A percentile compares a stretch with the other conserved stretches of the same genome.
These are phyloP conservation scores for Coriaria nepalensis DNA, from an alignment of 306 rosid genomes.

Conservation along the genomic window DNA sequence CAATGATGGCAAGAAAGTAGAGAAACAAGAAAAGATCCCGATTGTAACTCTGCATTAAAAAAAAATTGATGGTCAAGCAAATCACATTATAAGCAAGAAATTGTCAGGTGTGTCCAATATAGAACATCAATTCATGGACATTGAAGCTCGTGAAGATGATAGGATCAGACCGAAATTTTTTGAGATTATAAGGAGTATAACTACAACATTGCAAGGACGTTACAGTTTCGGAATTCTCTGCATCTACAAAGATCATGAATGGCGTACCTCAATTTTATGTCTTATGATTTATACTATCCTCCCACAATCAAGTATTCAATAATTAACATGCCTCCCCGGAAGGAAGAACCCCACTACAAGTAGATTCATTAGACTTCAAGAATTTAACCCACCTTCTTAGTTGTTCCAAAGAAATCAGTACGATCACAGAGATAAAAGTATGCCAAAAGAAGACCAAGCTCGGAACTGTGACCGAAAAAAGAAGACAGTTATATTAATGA, in stretches of 20 bases:
- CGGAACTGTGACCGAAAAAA: constrained; percentile 40
- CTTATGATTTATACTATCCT: too few relatives aligned
- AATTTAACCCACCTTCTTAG: constrained; percentile 42
- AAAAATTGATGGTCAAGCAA: constrained; percentile 15
- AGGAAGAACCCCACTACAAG: background rate
- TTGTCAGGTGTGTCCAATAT: too few relatives aligned
- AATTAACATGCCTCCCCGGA: background rate
- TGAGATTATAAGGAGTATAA: too few relatives aligned
- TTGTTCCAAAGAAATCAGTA: constrained; percentile 61
- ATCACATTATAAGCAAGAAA: constrained; percentile 5
- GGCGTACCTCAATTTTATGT: too few relatives aligned
- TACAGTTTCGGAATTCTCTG: too few relatives aligned
- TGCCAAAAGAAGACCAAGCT: constrained; percentile 60
- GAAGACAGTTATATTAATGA: constrained; percentile 4
- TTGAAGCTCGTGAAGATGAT: too few relatives aligned
- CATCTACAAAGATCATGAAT: too few relatives aligned
- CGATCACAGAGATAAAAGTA: constrained; percentile 83
- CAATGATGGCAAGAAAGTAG: constrained; percentile 77
- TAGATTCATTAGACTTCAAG: background rate
- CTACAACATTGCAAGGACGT: too few relatives aligned
- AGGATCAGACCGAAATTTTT: too few relatives aligned
- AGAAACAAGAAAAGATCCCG: constrained; percentile 86
- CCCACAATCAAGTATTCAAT: too few relatives aligned
- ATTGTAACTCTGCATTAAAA: constrained; percentile 86
- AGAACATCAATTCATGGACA: too few relatives aligned